Base-by-base conservation (phyloP, 805 yeast genomes). In the Wickerhamiella domercqiae region DNA sequence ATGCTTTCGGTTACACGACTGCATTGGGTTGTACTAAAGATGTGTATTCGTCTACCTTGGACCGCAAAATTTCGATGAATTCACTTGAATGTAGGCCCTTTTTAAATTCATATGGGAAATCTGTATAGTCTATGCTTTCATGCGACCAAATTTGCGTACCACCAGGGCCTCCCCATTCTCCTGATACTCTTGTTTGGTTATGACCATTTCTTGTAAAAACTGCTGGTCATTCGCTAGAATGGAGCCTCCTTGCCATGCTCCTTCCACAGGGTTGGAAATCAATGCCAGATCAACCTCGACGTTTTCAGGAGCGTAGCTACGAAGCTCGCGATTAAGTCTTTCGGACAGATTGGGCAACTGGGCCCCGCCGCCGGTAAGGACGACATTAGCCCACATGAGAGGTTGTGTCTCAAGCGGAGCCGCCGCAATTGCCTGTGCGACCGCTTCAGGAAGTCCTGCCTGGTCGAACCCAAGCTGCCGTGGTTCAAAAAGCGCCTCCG, bases 401-500 rank as follows among this genome's bases (percentile, higher is more conserved):
- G 94, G 93, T 35, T 50, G 56, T 2, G 76, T 53, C 3, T 78
- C 67, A 44, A 74, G 83, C 0, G 96, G 95, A 24, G 80, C 67
- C 13, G 74, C 61, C 50, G 69, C 64, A 4, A 90, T 63, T 21
- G 80, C 63, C 42, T 81, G 83, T 31, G 76, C 70, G 2, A 82
- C 70, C 0, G 78, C 64, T 41, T 73, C 78, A 0, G 78, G 68
- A 16, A 93, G 57, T 11, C 95, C 96, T 0, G 87, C 74, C 47
- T 84, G 76, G 39, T 75, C 70, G 22, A 87, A 62, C 11, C 81
- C 83, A 1, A 80, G 67, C 39, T 81, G 74, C 4, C 44, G 80
- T 0, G 99, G 98, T 47, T 78, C 84, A 56, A 82, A 86, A 25
- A 80, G 62, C 1, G 81, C 64, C 52, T 90, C 99, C 0, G 97